Percentiles rank a stretch among this genome's conserved stretches.
Conservation (phyloP, 169 alveolate genomes). For the Cytauxzoon felis region DNA sequence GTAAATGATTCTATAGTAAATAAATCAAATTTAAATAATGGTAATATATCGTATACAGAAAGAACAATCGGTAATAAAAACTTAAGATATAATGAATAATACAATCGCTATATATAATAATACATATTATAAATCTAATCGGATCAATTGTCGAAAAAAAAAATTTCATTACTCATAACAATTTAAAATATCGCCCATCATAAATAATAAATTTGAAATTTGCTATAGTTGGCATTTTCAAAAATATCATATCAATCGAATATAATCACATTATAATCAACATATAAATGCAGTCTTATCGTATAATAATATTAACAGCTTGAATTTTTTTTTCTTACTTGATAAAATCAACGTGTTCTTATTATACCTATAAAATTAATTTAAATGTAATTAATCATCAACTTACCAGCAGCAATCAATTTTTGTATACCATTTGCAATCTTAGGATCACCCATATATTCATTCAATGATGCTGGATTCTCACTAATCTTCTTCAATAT, state of each 20-base stretch:
- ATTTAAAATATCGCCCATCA: too few relatives aligned
- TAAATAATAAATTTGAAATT: too few relatives aligned
- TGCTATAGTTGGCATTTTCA: too few relatives aligned
- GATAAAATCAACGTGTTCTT: constrained; percentile 18
- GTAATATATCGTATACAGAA: too few relatives aligned
- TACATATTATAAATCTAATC: background rate
- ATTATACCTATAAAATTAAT: constrained; percentile 14
- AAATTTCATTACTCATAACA: too few relatives aligned
- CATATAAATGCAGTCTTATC: background rate
- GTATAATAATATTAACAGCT: background rate
- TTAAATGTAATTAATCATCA: constrained; percentile 32
- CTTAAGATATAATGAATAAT: too few relatives aligned
- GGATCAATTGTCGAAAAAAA: too few relatives aligned
- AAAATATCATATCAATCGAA: too few relatives aligned
- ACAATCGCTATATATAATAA: too few relatives aligned
- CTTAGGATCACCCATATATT: constrained; percentile 91
- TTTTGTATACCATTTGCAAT: constrained; percentile 91
- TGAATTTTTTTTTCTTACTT: background rate
- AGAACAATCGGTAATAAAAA: too few relatives aligned
- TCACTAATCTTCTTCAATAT: constrained; percentile 81
- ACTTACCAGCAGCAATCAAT: constrained; percentile 96
- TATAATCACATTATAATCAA: background rate
- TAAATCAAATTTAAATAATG: too few relatives aligned
- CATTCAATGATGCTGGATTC: constrained; percentile 78
- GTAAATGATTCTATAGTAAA: too few relatives aligned